A percentile compares a stretch with the other conserved stretches of the same genome.
These are phyloP conservation scores for Phaeophleospora eucalypticola DNA, from an alignment of 2,329 filamentous ascomycete species.

Conservation along the genomic window DNA sequence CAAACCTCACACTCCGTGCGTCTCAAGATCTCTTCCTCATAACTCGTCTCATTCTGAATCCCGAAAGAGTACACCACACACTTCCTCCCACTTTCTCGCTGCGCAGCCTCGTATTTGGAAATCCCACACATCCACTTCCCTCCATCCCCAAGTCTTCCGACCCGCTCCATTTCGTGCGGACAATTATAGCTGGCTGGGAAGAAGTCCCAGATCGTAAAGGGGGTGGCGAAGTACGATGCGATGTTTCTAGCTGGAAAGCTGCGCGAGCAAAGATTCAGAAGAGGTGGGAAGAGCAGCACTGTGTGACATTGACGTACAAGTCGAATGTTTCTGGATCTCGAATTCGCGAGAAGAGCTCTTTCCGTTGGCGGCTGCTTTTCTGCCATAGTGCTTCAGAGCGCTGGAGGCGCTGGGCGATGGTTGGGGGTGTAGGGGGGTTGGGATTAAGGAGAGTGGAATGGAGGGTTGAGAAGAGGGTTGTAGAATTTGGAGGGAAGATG, in stretches of 20 bases:
- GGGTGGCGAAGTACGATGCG: not conserved
- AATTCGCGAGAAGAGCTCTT: too few species aligned
- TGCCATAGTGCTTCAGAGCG: not conserved
- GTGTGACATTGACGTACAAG: too few species aligned
- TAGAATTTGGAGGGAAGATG: not conserved
- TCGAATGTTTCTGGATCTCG: too few species aligned
- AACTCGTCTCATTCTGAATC: slow-evolving; percentile 36
- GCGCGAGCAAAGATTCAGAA: not conserved
- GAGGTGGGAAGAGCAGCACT: not conserved
- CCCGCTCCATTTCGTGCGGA: slow-evolving; percentile 40
- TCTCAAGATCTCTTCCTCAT: slow-evolving; percentile 38
- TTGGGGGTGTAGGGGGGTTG: not conserved
- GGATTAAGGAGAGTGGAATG: not conserved
- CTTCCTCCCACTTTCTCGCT: slow-evolving; percentile 20
- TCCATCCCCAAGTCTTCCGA: slow-evolving; percentile 40
- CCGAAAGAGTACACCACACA: slow-evolving; percentile 40
- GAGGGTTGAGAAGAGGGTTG: not conserved
- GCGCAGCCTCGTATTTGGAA: slow-evolving; percentile 21
- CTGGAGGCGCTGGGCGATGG: not conserved
- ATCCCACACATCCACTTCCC: slow-evolving; percentile 43
- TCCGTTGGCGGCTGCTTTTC: not conserved
- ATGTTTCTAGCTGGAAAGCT: not conserved
- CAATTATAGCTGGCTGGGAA: slow-evolving; percentile 37
- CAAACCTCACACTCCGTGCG: slow-evolving; percentile 28
- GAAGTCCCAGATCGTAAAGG: not conserved